These are phyloP conservation scores for Mycena pura DNA, from an alignment of 768 basidiomycete species.

Conservation along the genomic window DNA sequence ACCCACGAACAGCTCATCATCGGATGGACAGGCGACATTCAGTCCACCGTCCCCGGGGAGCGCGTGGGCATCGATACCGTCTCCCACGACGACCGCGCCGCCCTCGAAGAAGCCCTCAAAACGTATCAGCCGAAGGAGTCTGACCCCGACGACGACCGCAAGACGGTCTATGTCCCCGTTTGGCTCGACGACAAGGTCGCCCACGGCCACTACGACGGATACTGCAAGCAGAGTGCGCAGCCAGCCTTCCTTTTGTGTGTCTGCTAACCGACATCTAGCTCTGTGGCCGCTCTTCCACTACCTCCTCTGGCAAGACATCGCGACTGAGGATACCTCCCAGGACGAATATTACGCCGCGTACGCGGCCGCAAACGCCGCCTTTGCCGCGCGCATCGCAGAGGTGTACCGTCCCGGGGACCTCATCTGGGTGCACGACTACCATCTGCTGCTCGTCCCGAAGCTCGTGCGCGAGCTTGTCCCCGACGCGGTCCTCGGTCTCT, in stretches of 20 bases:
- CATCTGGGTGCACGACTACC: conserved; percentile 96
- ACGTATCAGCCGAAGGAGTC: conserved; percentile 67
- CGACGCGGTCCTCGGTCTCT: conserved; percentile 82
- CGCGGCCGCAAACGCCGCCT: conserved; percentile 82
- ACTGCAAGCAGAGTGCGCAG: conserved; percentile 94
- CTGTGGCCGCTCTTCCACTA: conserved; percentile 99
- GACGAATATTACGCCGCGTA: conserved; percentile 85
- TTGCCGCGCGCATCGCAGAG: conserved; percentile 54
- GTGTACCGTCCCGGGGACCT: conserved; percentile 69
- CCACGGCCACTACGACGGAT: conserved; percentile 95
- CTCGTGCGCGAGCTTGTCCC: conserved; percentile 77
- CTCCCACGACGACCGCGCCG: conserved; percentile 64
- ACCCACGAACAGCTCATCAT: conserved; percentile 92
- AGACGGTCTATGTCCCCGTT: conserved; percentile 83
- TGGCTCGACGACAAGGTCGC: conserved; percentile 91
- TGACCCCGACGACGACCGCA: conserved; percentile 60
- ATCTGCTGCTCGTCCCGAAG: conserved; percentile 89
- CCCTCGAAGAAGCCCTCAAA: conserved; percentile 69
- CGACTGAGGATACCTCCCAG: conserved; percentile 85
- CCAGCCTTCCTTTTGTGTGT: conserved; percentile 11
- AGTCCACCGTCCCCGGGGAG: conserved; percentile 52
- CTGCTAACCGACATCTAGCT: conserved; percentile 48
- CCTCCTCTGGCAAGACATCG: conserved; percentile 96
- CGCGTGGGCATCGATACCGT: conserved; percentile 60
- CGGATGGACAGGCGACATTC: conserved; percentile 93